Conservation (phyloP, 805 yeast genomes). For the Candida dendrica region DNA sequence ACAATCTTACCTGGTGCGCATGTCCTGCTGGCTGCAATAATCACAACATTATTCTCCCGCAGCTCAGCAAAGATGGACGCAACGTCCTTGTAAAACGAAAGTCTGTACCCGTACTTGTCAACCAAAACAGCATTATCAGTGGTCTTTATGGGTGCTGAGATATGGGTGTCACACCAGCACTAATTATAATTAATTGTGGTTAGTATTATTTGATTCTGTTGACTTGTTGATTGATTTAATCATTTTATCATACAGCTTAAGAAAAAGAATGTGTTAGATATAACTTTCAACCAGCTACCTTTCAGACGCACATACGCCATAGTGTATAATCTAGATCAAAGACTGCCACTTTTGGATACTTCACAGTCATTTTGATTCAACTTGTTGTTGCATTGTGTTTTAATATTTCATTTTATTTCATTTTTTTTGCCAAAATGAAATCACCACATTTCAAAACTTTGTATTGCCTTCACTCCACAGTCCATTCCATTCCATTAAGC, state of each 20-base stretch:
- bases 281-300: not conserved
- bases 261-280: slow-evolving; percentile 1
- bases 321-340: slow-evolving; percentile 72
- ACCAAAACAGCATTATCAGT: slow-evolving; percentile 28
- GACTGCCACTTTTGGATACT: slow-evolving; percentile 48
- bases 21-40: slow-evolving; percentile 76
- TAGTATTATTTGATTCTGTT: too few relatives aligned
- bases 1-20: slow-evolving; percentile 53
- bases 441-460: too few relatives aligned
- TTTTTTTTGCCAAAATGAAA: too few relatives aligned
- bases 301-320: slow-evolving; percentile 40
- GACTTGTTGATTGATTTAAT: not conserved
- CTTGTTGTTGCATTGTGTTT: too few relatives aligned
- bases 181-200: too few relatives aligned
- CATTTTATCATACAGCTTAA: slow-evolving; percentile 7
- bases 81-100: slow-evolving; percentile 63
- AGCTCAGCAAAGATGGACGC: slow-evolving; percentile 52
- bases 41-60: slow-evolving; percentile 35
- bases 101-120: slow-evolving; percentile 45
- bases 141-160: slow-evolving; percentile 46
- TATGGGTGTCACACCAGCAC: slow-evolving; percentile 77
- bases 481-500: too few relatives aligned
- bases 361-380: too few relatives aligned
- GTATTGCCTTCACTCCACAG: too few relatives aligned
- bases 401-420: too few relatives aligned